Evolutionary conservation across 108 stramenopile genomes (phyloP).

Genomic region (Parmales sp.): DNA sequence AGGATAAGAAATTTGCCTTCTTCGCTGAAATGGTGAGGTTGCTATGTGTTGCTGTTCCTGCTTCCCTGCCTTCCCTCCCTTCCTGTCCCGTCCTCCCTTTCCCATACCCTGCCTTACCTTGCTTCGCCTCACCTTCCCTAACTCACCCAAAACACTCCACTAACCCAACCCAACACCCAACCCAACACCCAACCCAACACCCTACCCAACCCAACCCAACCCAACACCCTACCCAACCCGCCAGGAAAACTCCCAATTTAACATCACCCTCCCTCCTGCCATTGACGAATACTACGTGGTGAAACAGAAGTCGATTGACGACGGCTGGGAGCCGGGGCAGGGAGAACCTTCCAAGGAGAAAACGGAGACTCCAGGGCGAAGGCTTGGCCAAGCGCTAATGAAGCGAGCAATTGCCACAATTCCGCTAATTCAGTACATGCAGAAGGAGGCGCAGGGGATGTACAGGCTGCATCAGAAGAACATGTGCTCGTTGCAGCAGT

Average conservation of each 20-base stretch:
- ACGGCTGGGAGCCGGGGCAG: background rate
- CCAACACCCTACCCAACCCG: background rate
- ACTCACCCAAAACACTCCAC: background rate
- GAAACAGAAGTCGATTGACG: slow-evolving; percentile 36
- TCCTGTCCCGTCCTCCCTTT: background rate
- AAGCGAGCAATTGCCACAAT: slow-evolving; percentile 82
- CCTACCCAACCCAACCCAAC: background rate
- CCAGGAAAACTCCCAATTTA: slow-evolving; percentile 43
- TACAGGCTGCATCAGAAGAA: slow-evolving; percentile 74
- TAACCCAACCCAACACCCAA: too few relatives aligned
- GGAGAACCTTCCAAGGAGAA: slow-evolving; percentile 27
- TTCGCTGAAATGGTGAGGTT: slow-evolving; percentile 56
- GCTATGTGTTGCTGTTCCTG: background rate
- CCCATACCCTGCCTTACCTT: background rate
- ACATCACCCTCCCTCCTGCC: slow-evolving; percentile 67
- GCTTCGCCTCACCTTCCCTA: background rate
- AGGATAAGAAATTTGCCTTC: slow-evolving; percentile 57
- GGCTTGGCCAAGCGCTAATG: slow-evolving; percentile 77
- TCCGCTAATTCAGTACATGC: slow-evolving; percentile 77
- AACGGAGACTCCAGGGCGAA: slow-evolving; percentile 41
- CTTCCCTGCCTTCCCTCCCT: background rate
- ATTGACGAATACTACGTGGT: slow-evolving; percentile 76
- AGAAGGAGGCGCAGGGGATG: slow-evolving; percentile 80
- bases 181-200: too few relatives aligned
- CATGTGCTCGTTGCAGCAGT: slow-evolving; percentile 82